phyloP scores from a whole-genome alignment of 345 rosid species.

The Eucalyptus albens region DNA sequence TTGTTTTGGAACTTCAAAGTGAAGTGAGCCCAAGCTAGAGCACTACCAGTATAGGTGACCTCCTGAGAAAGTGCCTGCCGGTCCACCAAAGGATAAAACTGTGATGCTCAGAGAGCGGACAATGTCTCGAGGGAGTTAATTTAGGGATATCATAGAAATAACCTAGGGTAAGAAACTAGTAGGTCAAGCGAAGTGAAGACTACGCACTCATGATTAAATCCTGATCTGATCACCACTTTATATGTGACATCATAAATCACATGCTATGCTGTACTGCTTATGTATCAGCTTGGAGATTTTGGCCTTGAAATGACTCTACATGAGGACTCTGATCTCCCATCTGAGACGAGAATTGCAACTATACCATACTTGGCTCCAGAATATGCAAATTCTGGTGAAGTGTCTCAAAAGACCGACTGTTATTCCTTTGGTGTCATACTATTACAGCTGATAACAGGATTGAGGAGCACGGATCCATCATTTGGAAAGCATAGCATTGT shows the following conservation, averaged over 20 bases:
- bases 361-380: constrained; percentile 53
- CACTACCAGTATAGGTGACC: too few species aligned
- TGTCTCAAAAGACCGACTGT: constrained; percentile 50
- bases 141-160: not conserved
- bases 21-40: too few species aligned
- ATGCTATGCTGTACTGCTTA: not conserved
- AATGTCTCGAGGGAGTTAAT: too few species aligned
- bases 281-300: constrained; percentile 46
- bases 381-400: constrained; percentile 46
- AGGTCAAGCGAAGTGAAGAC: not conserved
- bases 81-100: too few species aligned
- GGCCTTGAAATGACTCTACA: constrained; percentile 41
- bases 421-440: constrained; percentile 53
- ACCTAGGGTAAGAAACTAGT: not conserved
- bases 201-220: not conserved
- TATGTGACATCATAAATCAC: not conserved
- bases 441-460: constrained; percentile 50
- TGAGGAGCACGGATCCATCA: constrained; percentile 34
- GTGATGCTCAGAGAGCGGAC: too few species aligned
- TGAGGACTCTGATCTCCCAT: constrained; percentile 26
- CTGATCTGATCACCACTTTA: not conserved
- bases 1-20: too few species aligned
- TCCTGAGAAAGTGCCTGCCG: too few species aligned
- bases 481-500: constrained; percentile 56
- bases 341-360: constrained; percentile 43